phyloP scores from a whole-genome alignment of 176 grass and related monocot genomes.

The Puccinellia tenuiflora region DNA sequence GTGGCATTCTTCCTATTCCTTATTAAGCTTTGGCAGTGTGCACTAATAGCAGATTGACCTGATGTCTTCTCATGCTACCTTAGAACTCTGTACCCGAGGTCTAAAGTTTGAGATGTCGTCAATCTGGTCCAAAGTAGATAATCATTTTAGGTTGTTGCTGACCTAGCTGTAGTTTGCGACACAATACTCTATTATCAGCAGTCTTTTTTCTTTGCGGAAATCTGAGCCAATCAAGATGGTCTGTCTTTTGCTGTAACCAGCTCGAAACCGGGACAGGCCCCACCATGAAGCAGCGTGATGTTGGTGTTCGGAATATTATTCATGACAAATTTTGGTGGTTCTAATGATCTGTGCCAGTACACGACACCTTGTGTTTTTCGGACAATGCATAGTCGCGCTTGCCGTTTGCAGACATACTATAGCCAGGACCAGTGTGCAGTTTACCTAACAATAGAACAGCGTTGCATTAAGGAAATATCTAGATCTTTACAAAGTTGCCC shows the following conservation, averaged over 20 bases:
- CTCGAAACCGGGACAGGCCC: background rate
- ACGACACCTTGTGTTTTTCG: background rate
- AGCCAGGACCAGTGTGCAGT: background rate
- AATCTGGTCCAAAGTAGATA: background rate
- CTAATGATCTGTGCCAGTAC: constrained; percentile 3
- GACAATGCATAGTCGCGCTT: background rate
- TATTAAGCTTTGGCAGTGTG: background rate
- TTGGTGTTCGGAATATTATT: background rate
- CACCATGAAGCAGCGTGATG: background rate
- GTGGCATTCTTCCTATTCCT: background rate
- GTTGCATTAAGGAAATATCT: background rate
- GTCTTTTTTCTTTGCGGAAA: background rate
- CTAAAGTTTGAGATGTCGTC: background rate
- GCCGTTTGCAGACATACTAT: background rate
- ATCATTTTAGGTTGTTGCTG: background rate
- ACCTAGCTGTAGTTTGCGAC: background rate
- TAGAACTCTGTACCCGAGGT: background rate
- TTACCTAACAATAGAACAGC: constrained; percentile 7
- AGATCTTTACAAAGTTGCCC: background rate
- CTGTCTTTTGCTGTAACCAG: background rate
- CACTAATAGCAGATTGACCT: background rate
- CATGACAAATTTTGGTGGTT: background rate
- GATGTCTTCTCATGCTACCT: background rate
- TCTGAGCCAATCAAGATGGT: background rate
- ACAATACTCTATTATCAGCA: background rate